These are phyloP conservation scores for Parathielavia hyrcaniae DNA, from an alignment of 495 filamentous ascomycete species.

Conservation along the genomic window DNA sequence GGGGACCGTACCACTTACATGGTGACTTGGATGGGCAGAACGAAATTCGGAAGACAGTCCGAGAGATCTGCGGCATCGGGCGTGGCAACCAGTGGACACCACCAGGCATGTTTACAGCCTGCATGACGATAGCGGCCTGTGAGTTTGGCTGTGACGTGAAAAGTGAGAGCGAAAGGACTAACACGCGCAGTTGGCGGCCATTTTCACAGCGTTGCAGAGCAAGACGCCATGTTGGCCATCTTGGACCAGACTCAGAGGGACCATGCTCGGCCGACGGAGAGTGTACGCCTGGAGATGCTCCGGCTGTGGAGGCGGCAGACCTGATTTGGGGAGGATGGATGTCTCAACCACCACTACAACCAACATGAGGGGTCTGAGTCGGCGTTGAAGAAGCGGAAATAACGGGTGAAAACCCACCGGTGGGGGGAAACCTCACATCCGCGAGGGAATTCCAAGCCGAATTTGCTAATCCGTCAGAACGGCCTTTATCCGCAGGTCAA, in stretches of 20 bases:
- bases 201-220: conserved; percentile 39
- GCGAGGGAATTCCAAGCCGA: too few relatives aligned
- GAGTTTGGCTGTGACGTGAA: conserved; percentile 15
- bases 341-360: too few relatives aligned
- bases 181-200: conserved; percentile 42
- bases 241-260: conserved; percentile 14
- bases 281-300: conserved; percentile 5
- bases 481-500: too few relatives aligned
- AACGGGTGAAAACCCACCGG: too few relatives aligned
- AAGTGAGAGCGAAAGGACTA: not conserved
- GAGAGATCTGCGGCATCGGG: conserved; percentile 48
- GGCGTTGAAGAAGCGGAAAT: too few relatives aligned
- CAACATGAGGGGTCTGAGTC: too few relatives aligned
- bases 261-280: conserved; percentile 15
- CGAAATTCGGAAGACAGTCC: conserved; percentile 40
- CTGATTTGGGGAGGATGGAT: not conserved
- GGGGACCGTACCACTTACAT: not conserved
- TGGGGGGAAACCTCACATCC: too few relatives aligned
- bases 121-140: conserved; percentile 50
- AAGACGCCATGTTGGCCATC: conserved; percentile 22
- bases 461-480: too few relatives aligned
- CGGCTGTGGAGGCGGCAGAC: conserved; percentile 1
- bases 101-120: conserved; percentile 51
- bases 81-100: conserved; percentile 46
- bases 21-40: conserved; percentile 22